Conservation (phyloP, 129 eudicot genomes). For the Artemisia tridentata region DNA sequence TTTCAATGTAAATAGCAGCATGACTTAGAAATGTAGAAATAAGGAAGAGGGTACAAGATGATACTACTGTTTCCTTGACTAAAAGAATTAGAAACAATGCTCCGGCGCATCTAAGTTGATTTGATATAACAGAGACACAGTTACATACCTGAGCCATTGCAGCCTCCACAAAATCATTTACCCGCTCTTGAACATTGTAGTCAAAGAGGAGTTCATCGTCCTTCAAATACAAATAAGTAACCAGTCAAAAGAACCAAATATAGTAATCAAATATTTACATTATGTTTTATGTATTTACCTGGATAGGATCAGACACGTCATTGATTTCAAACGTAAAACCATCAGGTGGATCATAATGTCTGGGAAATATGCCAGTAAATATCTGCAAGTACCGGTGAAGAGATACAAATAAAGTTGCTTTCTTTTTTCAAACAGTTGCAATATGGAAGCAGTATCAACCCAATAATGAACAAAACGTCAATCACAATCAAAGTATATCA, state of each 20-base stretch:
- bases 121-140: constrained; percentile 11
- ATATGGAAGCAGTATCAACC: constrained; percentile 2
- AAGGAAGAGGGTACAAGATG: not conserved
- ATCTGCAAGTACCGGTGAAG: constrained; percentile 47
- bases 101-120: constrained; percentile 11
- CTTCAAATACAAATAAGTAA: constrained; percentile 33
- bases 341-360: constrained; percentile 96
- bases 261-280: constrained; percentile 12
- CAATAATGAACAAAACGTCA: constrained; percentile 2
- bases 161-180: constrained; percentile 89
- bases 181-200: constrained; percentile 89
- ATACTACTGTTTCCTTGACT: not conserved
- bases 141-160: constrained; percentile 73
- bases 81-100: not conserved
- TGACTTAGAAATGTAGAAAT: not conserved
- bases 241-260: constrained; percentile 23
- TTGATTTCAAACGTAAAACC: constrained; percentile 92
- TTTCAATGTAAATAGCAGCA: constrained; percentile 24
- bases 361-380: constrained; percentile 92
- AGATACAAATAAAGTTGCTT: constrained; percentile 17
- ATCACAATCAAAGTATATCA: not conserved
- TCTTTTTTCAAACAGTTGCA: not conserved
- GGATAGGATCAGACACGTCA: constrained; percentile 87
- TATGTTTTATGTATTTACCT: constrained; percentile 40
- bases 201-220: constrained; percentile 82